A percentile compares a stretch with the other conserved stretches of the same genome.
Evolutionary conservation across 805 yeast species (phyloP).

Genomic region (Nakazawaea molendinolei): DNA sequence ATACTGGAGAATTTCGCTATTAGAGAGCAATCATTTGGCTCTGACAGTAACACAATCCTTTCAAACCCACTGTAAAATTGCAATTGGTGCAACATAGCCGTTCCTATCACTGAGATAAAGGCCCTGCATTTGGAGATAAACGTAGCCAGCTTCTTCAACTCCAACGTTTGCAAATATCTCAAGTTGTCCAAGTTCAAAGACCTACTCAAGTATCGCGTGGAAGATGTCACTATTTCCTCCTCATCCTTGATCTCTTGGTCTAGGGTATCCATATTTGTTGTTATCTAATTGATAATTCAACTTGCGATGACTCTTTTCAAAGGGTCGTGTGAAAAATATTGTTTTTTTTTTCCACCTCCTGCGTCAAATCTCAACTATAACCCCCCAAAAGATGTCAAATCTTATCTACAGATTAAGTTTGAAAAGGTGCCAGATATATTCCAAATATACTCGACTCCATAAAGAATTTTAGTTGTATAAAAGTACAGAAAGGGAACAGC

Average conservation of each 20-base stretch:
- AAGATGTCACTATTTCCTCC: constrained; percentile 3
- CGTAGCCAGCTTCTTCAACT: constrained; percentile 1
- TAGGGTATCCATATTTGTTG: constrained; percentile 1
- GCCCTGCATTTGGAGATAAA: not conserved
- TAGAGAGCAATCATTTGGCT: constrained; percentile 51
- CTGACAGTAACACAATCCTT: constrained; percentile 29
- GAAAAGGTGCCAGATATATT: too few relatives aligned
- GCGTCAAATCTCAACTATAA: too few relatives aligned
- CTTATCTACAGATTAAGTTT: too few relatives aligned
- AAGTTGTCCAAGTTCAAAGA: constrained; percentile 5
- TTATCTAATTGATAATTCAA: too few relatives aligned
- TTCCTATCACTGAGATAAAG: not conserved
- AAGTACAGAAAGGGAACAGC: too few relatives aligned
- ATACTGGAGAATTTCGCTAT: constrained; percentile 40
- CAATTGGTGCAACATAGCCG: not conserved
- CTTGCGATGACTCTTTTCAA: too few relatives aligned
- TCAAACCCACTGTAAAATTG: constrained; percentile 31
- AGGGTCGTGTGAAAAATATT: too few relatives aligned
- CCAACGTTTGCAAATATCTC: constrained; percentile 4
- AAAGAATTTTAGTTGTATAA: too few relatives aligned
- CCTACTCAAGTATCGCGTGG: constrained; percentile 1
- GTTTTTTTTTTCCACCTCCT: too few relatives aligned
- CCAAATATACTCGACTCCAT: too few relatives aligned
- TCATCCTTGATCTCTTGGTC: constrained; percentile 4
- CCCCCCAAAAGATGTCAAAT: too few relatives aligned